A percentile compares a stretch with the other conserved stretches of the same genome.
Evolutionary conservation across 2,329 filamentous ascomycete species (phyloP).

Genomic region (Cercospora sp.): DNA sequence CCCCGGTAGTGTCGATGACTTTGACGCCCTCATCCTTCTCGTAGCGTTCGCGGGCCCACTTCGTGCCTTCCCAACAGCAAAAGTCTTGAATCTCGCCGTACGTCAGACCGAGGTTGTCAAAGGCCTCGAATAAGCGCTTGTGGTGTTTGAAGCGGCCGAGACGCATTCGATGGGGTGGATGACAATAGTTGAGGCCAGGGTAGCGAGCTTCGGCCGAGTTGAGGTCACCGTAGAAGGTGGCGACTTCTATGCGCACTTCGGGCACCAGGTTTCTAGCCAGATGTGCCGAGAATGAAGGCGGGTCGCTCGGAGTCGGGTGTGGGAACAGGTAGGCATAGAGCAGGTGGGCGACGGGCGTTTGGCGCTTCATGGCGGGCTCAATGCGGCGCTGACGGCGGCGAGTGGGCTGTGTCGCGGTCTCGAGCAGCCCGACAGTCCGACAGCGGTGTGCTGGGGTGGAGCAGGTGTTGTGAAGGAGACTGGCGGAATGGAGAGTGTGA

Average conservation of each 20-base stretch:
- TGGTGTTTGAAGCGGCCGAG: constrained; percentile 76
- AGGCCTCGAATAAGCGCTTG: constrained; percentile 71
- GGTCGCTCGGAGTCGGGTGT: constrained; percentile 65
- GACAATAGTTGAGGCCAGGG: constrained; percentile 75
- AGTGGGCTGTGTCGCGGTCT: not conserved
- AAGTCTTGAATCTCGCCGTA: constrained; percentile 67
- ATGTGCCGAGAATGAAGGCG: constrained; percentile 68
- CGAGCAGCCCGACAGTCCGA: not conserved
- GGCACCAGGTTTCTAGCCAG: constrained; percentile 70
- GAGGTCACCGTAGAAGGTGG: constrained; percentile 75
- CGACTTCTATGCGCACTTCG: constrained; percentile 76
- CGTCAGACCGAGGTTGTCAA: constrained; percentile 69
- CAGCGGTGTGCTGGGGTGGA: not conserved
- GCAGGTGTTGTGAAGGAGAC: not conserved
- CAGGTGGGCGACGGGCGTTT: constrained; percentile 66
- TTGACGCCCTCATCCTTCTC: constrained; percentile 70
- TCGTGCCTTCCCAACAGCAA: constrained; percentile 80
- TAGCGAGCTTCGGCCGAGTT: constrained; percentile 80
- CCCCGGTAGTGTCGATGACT: constrained; percentile 70
- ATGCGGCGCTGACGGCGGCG: not conserved
- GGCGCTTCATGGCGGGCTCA: constrained; percentile 63
- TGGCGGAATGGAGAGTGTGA: not conserved
- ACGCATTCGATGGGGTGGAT: constrained; percentile 72
- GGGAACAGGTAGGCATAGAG: constrained; percentile 75
- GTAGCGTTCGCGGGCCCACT: constrained; percentile 78